Percentiles rank a stretch among this genome's conserved stretches.
phyloP scores from a whole-genome alignment of 1,284 basidiomycete species.

The Rhodotorula sp. region DNA sequence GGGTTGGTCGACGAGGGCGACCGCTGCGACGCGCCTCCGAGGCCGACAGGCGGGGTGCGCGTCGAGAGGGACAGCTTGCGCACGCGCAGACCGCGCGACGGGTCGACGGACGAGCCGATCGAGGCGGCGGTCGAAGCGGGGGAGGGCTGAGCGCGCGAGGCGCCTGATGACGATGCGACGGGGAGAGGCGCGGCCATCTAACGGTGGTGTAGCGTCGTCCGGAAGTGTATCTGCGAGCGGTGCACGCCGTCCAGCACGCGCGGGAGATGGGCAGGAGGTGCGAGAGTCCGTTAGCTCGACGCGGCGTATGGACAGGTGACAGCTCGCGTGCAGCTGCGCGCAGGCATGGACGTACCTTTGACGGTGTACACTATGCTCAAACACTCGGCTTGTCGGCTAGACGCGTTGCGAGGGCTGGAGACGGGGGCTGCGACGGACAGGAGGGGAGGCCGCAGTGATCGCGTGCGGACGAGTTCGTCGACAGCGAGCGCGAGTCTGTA shows the following conservation, averaged over 20 bases:
- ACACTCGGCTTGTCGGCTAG: not conserved
- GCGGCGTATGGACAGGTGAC: not conserved
- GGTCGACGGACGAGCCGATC: not conserved
- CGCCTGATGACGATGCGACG: not conserved
- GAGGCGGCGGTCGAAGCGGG: not conserved
- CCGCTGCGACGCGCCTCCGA: not conserved
- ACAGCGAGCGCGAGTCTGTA: no score
- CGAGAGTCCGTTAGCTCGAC: not conserved
- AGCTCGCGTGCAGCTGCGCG: not conserved
- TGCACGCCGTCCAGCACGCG: not conserved
- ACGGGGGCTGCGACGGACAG: not conserved
- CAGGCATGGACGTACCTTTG: not conserved
- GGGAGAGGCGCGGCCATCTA: not conserved
- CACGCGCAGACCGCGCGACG: conserved; percentile 6
- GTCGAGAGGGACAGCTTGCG: conserved; percentile 26
- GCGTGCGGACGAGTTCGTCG: no score
- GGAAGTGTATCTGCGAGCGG: no score
- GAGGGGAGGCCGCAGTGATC: no score
- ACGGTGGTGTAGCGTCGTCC: no score
- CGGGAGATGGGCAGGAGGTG: not conserved
- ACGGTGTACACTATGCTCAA: not conserved
- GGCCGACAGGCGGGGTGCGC: not conserved
- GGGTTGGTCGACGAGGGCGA: not conserved
- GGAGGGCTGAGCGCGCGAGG: conserved; percentile 1
- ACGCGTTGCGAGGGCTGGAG: not conserved